Base-by-base conservation (phyloP, 345 rosid genomes). In the Ceriops decandra region DNA sequence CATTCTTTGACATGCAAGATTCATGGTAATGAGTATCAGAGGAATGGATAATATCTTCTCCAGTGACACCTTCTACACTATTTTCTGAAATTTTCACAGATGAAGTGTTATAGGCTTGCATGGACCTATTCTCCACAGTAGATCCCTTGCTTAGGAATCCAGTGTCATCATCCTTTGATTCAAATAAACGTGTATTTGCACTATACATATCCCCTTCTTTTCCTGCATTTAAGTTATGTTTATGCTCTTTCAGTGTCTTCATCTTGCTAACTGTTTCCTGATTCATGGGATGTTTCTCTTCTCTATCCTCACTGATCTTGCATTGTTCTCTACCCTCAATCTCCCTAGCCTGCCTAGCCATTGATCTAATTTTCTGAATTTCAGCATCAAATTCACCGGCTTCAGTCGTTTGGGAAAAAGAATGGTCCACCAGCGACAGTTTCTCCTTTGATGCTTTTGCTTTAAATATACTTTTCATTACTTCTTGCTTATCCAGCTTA, bases 281-380 rank as follows among this genome's bases (percentile, higher is more conserved):
- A 36, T 79, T 52, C 60, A 54, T 46, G 30, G 53, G 57, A 52
- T 15, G 49, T 60, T 72, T 69, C 69, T 83, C 85, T 78, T 79
- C 81, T 68, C 59, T 83, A 67, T 68, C 73, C 51, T 64, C 60
- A 51, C 35, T 71, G 68, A 46, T 59, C 9, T 67, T 30, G 62
- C 83, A 57, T 52, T 61, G 78, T 32, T 70, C 82, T 67, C 64
- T 71, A 67, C 73, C 77, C 78, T 83, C 93, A 69, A 67, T 74
- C 75, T 81, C 85, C 69, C 79, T 72, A 61, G 82, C 83, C 47
- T 72, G 76, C 79, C 82, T 74, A 75, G 89, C 90, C 95, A 84
- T 82, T 62, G 56, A 76, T 77, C 79, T 77, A 52, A 89, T 83
- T 68, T 87, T 83, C 66, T 68, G 30, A 58, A 87, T 70, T 77